Percentiles rank a stretch among this genome's conserved stretches.
phyloP scores from a whole-genome alignment of 73 alveolate genomes.

The Paramecium octaurelia region DNA sequence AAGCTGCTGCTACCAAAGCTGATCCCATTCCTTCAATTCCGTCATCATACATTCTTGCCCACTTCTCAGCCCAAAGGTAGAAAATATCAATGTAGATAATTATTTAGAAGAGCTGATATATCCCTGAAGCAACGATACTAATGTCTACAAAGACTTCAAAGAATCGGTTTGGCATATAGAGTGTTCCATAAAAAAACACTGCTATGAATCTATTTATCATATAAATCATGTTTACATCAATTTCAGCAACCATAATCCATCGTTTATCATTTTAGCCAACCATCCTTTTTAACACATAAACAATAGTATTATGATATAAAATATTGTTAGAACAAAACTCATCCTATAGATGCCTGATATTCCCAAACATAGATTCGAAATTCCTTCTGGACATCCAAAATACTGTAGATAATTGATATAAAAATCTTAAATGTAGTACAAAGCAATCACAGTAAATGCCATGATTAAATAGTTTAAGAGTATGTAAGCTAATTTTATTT shows the following conservation, averaged over 20 bases:
- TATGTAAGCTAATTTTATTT: constrained; percentile 52
- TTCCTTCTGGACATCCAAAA: constrained; percentile 70
- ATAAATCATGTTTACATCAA: not conserved
- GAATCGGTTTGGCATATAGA: constrained; percentile 77
- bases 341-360: constrained; percentile 79
- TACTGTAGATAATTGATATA: not conserved
- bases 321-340: constrained; percentile 72
- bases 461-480: constrained; percentile 1
- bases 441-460: constrained; percentile 22
- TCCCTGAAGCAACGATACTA: not conserved
- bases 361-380: constrained; percentile 78
- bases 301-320: constrained; percentile 63
- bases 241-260: constrained; percentile 77
- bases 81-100: constrained; percentile 2
- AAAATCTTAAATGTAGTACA: constrained; percentile 38
- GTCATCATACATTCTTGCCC: not conserved
- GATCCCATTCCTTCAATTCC: constrained; percentile 52
- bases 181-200: constrained; percentile 56
- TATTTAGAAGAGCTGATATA: not conserved
- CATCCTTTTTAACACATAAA: constrained; percentile 59
- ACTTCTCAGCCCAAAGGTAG: not conserved
- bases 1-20: not conserved
- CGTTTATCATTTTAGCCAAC: constrained; percentile 67
- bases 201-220: constrained; percentile 41
- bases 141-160: constrained; percentile 70